phyloP scores from a whole-genome alignment of 2,329 filamentous ascomycete genomes.

The Lasiodiplodia citricola region DNA sequence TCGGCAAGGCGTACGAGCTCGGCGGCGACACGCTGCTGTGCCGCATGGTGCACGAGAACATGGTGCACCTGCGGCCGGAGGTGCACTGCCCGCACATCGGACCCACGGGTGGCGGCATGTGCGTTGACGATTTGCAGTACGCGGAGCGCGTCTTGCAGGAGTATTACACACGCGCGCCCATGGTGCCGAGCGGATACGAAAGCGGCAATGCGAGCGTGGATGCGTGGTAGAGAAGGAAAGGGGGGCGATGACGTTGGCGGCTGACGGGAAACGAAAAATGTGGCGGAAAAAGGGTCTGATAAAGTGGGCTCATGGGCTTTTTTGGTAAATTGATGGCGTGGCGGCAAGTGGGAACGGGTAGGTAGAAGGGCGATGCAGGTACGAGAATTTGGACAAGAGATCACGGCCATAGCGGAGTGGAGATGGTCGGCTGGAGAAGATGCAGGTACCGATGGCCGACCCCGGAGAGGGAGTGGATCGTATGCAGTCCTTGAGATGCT shows the following conservation, averaged over 20 bases:
- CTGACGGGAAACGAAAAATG: neutral
- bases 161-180: slow-evolving; percentile 23
- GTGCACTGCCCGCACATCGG: slow-evolving; percentile 48
- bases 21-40: slow-evolving; percentile 46
- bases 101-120: slow-evolving; percentile 41
- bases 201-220: slow-evolving; percentile 23
- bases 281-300: neutral
- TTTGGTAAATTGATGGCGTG: neutral
- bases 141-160: slow-evolving; percentile 18
- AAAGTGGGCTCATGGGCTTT: neutral
- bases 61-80: slow-evolving; percentile 41
- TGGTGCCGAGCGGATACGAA: slow-evolving; percentile 21
- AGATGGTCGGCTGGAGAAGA: neutral
- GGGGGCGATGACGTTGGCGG: neutral
- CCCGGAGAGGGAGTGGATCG: neutral
- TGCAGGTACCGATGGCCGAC: neutral
- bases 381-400: neutral
- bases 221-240: slow-evolving; percentile 9
- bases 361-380: neutral
- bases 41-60: slow-evolving; percentile 43
- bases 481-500: neutral
- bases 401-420: neutral
- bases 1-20: slow-evolving; percentile 42
- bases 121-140: slow-evolving; percentile 39
- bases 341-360: neutral